Evolutionary conservation across 345 rosid genomes (phyloP).

Genomic region (Melastoma malabathricum): DNA sequence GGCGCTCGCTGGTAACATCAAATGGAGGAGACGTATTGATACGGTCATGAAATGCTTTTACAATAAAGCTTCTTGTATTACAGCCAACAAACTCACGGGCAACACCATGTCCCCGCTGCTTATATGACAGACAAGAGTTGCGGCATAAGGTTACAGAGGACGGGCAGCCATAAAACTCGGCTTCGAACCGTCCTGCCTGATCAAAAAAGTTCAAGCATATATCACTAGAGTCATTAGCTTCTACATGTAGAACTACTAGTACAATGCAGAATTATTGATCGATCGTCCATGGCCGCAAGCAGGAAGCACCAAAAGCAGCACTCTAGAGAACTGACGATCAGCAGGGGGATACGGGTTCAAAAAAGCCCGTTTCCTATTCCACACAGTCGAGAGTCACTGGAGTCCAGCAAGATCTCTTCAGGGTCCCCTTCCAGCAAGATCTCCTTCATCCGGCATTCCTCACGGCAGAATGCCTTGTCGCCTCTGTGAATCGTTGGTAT

Average conservation of each 20-base stretch:
- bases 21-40: no score
- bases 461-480: conserved; percentile 76
- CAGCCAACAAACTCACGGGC: no score
- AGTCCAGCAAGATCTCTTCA: conserved; percentile 17
- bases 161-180: conserved; percentile 26
- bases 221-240: conserved; percentile 2
- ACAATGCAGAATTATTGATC: conserved; percentile 15
- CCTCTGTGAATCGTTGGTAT: conserved; percentile 36
- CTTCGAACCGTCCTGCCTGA: conserved; percentile 17
- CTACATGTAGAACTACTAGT: conserved; percentile 20
- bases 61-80: no score
- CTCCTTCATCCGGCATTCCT: conserved; percentile 49
- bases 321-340: conserved; percentile 46
- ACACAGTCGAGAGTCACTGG: conserved; percentile 11
- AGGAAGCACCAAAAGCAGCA: conserved; percentile 52
- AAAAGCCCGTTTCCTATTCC: conserved; percentile 20
- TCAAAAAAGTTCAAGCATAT: conserved; percentile 7
- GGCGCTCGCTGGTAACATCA: no score
- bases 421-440: conserved; percentile 43
- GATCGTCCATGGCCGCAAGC: conserved; percentile 63
- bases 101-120: no score
- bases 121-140: no score
- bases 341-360: conserved; percentile 15
- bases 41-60: no score
- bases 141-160: background rate